Percentiles rank a stretch among this genome's conserved stretches.
These are phyloP conservation scores for Lentinula detonsa DNA, from an alignment of 768 basidiomycete species.

Conservation along the genomic window DNA sequence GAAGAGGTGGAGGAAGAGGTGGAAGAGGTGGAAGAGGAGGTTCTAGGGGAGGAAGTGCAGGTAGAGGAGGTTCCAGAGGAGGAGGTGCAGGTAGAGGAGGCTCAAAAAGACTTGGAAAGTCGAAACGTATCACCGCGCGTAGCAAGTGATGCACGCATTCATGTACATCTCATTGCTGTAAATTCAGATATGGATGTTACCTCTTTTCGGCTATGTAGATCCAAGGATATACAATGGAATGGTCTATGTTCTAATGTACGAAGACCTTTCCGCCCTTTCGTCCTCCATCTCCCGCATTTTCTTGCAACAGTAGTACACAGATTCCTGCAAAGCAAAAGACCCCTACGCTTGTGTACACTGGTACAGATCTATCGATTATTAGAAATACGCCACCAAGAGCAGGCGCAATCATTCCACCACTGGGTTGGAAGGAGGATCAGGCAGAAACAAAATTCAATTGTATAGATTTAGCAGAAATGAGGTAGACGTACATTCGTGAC, in stretches of 20 bases:
- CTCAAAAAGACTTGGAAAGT: constrained; percentile 54
- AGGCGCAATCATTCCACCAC: constrained; percentile 87
- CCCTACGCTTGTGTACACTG: constrained; percentile 69
- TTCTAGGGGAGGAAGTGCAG: constrained; percentile 9
- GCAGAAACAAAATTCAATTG: not conserved
- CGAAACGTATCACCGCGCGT: constrained; percentile 41
- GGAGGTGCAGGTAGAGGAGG: constrained; percentile 23
- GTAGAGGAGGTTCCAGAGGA: constrained; percentile 14
- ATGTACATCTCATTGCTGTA: not conserved
- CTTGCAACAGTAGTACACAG: constrained; percentile 56
- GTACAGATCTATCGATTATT: constrained; percentile 59
- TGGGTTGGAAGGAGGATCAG: constrained; percentile 19
- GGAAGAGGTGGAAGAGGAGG: constrained; percentile 21
- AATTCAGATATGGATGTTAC: not conserved
- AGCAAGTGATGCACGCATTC: constrained; percentile 17
- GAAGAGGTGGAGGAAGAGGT: constrained; percentile 21
- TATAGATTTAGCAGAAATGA: not conserved
- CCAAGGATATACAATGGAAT: not conserved
- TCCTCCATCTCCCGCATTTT: constrained; percentile 37
- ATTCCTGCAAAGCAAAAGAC: constrained; percentile 59
- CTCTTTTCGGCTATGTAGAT: not conserved
- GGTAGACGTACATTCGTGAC: constrained; percentile 61
- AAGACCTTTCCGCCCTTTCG: not conserved
- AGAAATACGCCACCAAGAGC: constrained; percentile 71
- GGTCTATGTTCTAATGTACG: not conserved